Base-by-base conservation (phyloP, 495 filamentous ascomycete genomes). In the Hyaloscypha bicolor region DNA sequence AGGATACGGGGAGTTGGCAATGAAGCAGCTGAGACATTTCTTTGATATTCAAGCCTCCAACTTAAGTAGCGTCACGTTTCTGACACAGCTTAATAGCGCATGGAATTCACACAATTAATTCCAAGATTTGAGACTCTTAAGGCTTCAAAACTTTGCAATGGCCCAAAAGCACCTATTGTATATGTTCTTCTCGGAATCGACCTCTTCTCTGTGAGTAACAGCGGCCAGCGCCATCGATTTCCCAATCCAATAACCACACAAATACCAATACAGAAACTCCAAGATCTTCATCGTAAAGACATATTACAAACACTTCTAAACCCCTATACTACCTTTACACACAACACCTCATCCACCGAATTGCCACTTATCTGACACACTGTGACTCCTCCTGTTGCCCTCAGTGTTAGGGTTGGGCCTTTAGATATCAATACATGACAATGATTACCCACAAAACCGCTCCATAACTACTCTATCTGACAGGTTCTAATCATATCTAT, bases 11-110 rank as follows among this genome's bases (percentile, higher is more conserved):
- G 25, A 59, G 4, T 32, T 59, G 56, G 31, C 56, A 33, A 59
- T 59, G 30, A 59, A 59, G 56, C 8, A 59, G 21, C 56, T 59
- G 30, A 32, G 56, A 33, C 21, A 59, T 59, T 32, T 59, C 56
- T 59, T 59, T 59, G 56, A 59, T 59, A 6, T 32, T 59, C 56
- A 4, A 59, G 29, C 56, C 56, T 59, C 56, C 56, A 39, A 59
- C 56, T 59, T 32, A 3, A 59, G 29, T 59, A 59, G 4, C 56
- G 5, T 59, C 56, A 32, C 56, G 56, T 8, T 59, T 8, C 29
- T 6, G 8, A 59, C 42, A 48, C 42, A 48, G 42, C 42, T 48
- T 19, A 48, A 9, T 48, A 48, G 42, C 42, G 42, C 42, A 48
- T 48, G 42, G 42, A 48, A 48, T 48, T 48, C 42, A 48, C 42